Evolutionary conservation across 768 basidiomycete genomes (phyloP).

Genomic region (Naganishia randhawae): DNA sequence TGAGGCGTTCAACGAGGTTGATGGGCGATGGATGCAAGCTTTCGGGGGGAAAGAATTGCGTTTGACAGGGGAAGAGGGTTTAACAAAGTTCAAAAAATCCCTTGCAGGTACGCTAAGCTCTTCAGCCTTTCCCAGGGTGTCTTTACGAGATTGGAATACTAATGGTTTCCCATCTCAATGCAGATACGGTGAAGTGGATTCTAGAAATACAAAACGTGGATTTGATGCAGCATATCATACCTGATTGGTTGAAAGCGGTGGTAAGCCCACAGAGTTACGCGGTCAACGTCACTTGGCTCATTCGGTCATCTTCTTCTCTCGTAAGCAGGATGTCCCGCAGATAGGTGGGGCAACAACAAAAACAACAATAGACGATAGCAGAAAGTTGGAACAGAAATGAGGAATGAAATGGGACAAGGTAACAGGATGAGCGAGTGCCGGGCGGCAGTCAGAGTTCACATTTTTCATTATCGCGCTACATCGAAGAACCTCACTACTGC

Average conservation of each 20-base stretch:
- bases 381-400: conserved; percentile 9
- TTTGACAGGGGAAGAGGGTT: not conserved
- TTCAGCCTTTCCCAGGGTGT: not conserved
- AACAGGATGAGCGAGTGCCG: not conserved
- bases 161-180: not conserved
- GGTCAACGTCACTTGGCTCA: not conserved
- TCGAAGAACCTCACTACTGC: too few relatives aligned
- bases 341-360: not conserved
- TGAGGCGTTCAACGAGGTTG: conserved; percentile 2
- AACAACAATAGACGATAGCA: not conserved
- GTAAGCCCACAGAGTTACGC: not conserved
- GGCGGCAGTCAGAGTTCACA: not conserved
- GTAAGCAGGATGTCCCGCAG: conserved; percentile 6
- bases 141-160: not conserved
- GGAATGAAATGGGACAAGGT: not conserved
- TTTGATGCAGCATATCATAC: not conserved
- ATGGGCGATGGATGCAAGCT: conserved; percentile 14
- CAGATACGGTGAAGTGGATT: conserved; percentile 14
- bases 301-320: not conserved
- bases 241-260: conserved; percentile 6
- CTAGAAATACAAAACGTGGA: conserved; percentile 8
- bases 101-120: not conserved
- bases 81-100: not conserved
- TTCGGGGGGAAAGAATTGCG: conserved; percentile 12
- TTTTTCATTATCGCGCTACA: too few relatives aligned